Base-by-base conservation (phyloP, 345 rosid genomes). In the Carallia brachiata region DNA sequence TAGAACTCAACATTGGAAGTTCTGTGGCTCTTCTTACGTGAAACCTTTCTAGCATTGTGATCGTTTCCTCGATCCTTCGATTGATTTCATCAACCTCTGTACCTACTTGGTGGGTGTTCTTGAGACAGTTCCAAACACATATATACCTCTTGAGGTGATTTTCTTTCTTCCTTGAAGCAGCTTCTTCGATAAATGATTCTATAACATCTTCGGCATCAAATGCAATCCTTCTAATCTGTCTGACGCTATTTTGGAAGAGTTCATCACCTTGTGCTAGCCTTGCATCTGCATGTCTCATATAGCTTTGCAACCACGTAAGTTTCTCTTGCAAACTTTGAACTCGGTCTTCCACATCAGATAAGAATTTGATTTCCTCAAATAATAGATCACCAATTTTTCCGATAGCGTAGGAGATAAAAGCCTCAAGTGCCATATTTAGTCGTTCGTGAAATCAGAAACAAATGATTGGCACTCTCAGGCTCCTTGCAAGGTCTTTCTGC, bases 181-280 rank as follows among this genome's bases (percentile, higher is more conserved):
- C 71, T 69, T 9, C 32, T 0, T 60, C 56, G 36, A 64, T 12
- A 40, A 34, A 70, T 1, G 6, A 2, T 10, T 78, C 72, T 0
- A 73, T 61, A 32, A 65, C 57, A 31, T 77, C 77, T 69, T 73
- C 56, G 3, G 65, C 77, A 6, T 77, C 77, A 27, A 68, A 69
- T 0, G 74, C 71, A 23, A 69, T 8, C 17, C 61, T 63, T 34
- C 69, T 31, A 18, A 69, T 47, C 23, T 78, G 56, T 2, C 52
- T n/a, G 6, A 78, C 73, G 18, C 67, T 53, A 19, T 56, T 58
- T 9, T 59, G 59, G 6, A 70, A 27, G 3, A 31, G 50, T 0
- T 63, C 23, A 6, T 59, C 4, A 4, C 34, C 40, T 3, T 67
- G 48, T 6, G 59, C 75, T 39, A n/a, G 61, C 61, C 36, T 28